Conservation (phyloP, 768 basidiomycete species). For the Mycena haematopus region DNA sequence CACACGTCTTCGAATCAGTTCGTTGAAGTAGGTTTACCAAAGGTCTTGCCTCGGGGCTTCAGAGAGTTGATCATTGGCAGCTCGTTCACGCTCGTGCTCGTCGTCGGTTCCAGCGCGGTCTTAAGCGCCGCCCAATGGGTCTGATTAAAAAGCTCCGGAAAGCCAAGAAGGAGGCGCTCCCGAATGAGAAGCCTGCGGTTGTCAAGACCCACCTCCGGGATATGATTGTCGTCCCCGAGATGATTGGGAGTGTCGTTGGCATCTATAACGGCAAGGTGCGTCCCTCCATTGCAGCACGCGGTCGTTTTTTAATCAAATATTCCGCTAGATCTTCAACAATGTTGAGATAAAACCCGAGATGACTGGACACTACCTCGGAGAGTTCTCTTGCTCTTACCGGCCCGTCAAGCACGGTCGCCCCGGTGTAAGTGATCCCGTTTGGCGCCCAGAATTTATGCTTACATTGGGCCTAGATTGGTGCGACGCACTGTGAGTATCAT, state of each 20-base stretch:
- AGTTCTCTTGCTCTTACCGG: conserved; percentile 96
- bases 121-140: conserved; percentile 98
- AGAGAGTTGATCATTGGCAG: conserved; percentile 44
- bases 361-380: conserved; percentile 99
- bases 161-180: conserved; percentile 99
- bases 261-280: conserved; percentile 97
- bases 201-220: conserved; percentile 99
- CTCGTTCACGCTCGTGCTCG: conserved; percentile 99
- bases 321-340: conserved; percentile 81
- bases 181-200: conserved; percentile 98
- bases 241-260: conserved; percentile 98
- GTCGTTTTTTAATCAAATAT: background rate
- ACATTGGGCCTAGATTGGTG: conserved; percentile 71
- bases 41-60: background rate
- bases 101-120: conserved; percentile 97
- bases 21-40: conserved; percentile 66
- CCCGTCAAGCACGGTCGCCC: conserved; percentile 99
- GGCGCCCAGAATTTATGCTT: conserved; percentile 13
- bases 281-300: conserved; percentile 11
- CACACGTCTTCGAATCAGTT: conserved; percentile 51
- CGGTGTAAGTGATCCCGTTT: conserved; percentile 77
- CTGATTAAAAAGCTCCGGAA: conserved; percentile 99
- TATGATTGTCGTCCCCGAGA: conserved; percentile 99
- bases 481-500: conserved; percentile 77
- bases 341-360: conserved; percentile 99